Evolutionary conservation across 495 filamentous ascomycete genomes (phyloP).

Genomic region (Halenospora varia): DNA sequence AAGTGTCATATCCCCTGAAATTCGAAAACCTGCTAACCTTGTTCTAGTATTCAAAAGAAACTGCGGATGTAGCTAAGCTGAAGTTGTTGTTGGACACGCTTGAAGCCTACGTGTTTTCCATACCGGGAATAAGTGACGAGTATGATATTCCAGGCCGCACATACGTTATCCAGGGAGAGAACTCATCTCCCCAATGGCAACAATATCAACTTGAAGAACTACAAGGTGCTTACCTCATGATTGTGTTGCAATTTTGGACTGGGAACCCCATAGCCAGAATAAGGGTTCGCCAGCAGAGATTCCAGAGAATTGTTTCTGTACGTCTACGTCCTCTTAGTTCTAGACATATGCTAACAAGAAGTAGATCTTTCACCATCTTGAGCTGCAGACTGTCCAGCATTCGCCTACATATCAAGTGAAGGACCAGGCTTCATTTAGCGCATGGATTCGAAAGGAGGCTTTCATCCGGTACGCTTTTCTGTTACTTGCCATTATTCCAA

Average conservation of each 20-base stretch:
- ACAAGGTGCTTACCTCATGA: slow-evolving; percentile 26
- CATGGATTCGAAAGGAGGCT: slow-evolving; percentile 21
- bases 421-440: slow-evolving; percentile 15
- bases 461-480: slow-evolving; percentile 22
- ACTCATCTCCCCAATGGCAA: slow-evolving; percentile 19
- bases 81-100: slow-evolving; percentile 22
- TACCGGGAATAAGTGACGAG: slow-evolving; percentile 20
- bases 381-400: slow-evolving; percentile 17
- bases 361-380: slow-evolving; percentile 22
- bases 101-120: slow-evolving; percentile 20
- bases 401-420: slow-evolving; percentile 10
- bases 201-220: slow-evolving; percentile 24
- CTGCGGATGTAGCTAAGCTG: slow-evolving; percentile 12
- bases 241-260: slow-evolving; percentile 26
- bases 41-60: slow-evolving; percentile 21
- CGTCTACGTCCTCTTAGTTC: not conserved
- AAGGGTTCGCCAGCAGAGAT: slow-evolving; percentile 24
- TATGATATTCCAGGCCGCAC: slow-evolving; percentile 22
- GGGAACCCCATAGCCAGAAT: slow-evolving; percentile 19
- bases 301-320: slow-evolving; percentile 20
- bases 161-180: slow-evolving; percentile 15
- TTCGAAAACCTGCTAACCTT: not conserved
- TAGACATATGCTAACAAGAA: not conserved
- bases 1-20: not conserved
- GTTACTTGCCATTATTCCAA: too few species aligned